These are phyloP conservation scores for Nicotiana rustica DNA, from an alignment of 305 asterid species.

Conservation along the genomic window DNA sequence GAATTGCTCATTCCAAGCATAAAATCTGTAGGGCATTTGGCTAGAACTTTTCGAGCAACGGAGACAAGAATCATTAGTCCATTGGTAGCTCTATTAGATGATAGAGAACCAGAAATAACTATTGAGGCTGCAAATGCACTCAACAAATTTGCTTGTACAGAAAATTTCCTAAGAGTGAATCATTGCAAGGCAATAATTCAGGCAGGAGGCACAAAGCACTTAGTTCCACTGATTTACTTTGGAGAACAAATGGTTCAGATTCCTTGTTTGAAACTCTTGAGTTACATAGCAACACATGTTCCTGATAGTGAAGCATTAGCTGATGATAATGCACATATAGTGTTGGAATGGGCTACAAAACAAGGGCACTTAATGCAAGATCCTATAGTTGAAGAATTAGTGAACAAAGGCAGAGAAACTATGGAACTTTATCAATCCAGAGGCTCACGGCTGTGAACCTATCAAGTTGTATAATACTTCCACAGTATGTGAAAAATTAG, in stretches of 20 bases:
- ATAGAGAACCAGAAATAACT: conserved; percentile 43
- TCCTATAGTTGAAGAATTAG: conserved; percentile 30
- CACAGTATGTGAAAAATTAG: not conserved
- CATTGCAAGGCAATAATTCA: conserved; percentile 45
- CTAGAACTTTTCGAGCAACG: conserved; percentile 45
- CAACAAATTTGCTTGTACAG: conserved; percentile 44
- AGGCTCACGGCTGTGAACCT: conserved; percentile 36
- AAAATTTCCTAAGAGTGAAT: conserved; percentile 35
- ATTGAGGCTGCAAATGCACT: conserved; percentile 46
- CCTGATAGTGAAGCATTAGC: conserved; percentile 43
- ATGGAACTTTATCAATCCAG: conserved; percentile 47
- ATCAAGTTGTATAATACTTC: not conserved
- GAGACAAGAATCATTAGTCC: conserved; percentile 46
- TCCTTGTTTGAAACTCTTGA: conserved; percentile 41
- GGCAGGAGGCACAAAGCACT: conserved; percentile 47
- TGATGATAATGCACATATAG: conserved; percentile 34
- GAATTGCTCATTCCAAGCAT: conserved; percentile 46
- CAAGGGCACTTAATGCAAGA: conserved; percentile 39
- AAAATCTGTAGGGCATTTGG: conserved; percentile 44
- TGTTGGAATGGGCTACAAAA: conserved; percentile 44
- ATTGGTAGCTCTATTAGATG: conserved; percentile 42
- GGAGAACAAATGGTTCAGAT: conserved; percentile 45
- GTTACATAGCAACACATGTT: conserved; percentile 40
- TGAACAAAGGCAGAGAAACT: conserved; percentile 37
- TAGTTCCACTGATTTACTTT: conserved; percentile 44